Evolutionary conservation across 192 early-diverging fungal species (phyloP).

Genomic region (Linnemannia hyalina): DNA sequence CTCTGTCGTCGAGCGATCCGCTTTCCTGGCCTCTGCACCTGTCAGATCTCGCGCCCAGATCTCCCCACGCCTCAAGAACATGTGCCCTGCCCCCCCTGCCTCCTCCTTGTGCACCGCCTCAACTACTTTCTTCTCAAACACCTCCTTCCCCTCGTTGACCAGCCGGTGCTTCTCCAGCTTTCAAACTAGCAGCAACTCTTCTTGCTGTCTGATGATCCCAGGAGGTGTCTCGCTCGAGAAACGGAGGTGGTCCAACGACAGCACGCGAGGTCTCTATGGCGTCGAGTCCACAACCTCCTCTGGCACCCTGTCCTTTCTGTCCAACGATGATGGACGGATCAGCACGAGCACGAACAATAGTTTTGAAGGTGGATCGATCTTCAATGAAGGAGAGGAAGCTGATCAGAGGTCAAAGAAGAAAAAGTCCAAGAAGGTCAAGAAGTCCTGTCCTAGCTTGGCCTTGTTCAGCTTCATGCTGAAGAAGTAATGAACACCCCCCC

Average conservation of each 20-base stretch:
- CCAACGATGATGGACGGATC: conserved; percentile 1
- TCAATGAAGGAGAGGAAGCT: neutral
- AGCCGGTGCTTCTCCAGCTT: neutral
- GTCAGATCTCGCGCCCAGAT: conserved; percentile 26
- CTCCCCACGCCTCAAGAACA: conserved; percentile 6
- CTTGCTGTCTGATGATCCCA: neutral
- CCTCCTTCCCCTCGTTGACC: neutral
- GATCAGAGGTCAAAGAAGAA: neutral
- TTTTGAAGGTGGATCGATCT: neutral
- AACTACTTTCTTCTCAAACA: neutral
- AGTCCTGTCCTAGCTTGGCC: conserved; percentile 5
- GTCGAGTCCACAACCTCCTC: neutral
- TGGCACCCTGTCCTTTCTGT: neutral
- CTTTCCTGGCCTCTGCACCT: conserved; percentile 38
- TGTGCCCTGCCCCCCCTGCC: neutral
- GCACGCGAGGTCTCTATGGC: conserved; percentile 21
- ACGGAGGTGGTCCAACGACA: conserved; percentile 38
- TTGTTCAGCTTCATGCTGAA: conserved; percentile 25
- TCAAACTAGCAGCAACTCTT: neutral
- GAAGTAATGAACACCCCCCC: neutral
- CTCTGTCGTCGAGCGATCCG: conserved; percentile 23
- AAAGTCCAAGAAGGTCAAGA: conserved; percentile 24
- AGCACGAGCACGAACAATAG: conserved; percentile 4
- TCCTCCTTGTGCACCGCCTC: neutral
- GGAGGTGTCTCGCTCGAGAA: conserved; percentile 9